These are phyloP conservation scores for Diaporthe amygdali DNA, from an alignment of 2,329 filamentous ascomycete species.

Conservation along the genomic window DNA sequence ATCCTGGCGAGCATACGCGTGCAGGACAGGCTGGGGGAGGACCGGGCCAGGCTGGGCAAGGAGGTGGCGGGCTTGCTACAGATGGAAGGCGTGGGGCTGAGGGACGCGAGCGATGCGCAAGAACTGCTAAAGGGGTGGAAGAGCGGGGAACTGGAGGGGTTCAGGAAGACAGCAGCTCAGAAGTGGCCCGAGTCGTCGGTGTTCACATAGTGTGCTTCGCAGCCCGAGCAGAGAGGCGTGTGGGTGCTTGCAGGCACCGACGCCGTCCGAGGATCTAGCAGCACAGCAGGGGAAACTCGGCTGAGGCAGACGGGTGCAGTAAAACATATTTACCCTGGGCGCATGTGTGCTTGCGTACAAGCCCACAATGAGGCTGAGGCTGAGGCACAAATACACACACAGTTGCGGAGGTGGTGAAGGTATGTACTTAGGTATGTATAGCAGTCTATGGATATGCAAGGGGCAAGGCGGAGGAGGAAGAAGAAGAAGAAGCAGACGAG, in stretches of 20 bases:
- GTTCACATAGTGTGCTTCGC: constrained; percentile 39
- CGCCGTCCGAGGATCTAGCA: too few species aligned
- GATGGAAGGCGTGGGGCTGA: constrained; percentile 44
- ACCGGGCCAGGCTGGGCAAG: constrained; percentile 62
- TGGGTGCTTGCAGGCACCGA: background rate
- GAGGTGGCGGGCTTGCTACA: constrained; percentile 60
- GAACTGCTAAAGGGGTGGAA: constrained; percentile 53
- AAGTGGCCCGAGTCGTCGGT: constrained; percentile 58
- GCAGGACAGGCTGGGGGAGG: constrained; percentile 63
- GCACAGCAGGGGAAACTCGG: too few species aligned
- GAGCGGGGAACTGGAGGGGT: constrained; percentile 52
- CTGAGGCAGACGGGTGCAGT: too few species aligned
- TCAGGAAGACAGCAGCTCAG: constrained; percentile 51
- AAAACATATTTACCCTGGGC: too few species aligned
- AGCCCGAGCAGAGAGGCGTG: background rate
- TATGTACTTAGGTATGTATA: too few species aligned
- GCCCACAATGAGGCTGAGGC: too few species aligned
- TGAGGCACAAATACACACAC: too few species aligned
- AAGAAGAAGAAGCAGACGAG: too few species aligned
- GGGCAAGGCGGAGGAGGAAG: too few species aligned
- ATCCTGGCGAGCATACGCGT: constrained; percentile 68
- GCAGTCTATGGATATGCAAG: too few species aligned
- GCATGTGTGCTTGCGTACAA: too few species aligned
- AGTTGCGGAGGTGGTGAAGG: too few species aligned
- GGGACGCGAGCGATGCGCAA: constrained; percentile 43